phyloP scores from a whole-genome alignment of 345 rosid genomes.

The Citrus reticulata region DNA sequence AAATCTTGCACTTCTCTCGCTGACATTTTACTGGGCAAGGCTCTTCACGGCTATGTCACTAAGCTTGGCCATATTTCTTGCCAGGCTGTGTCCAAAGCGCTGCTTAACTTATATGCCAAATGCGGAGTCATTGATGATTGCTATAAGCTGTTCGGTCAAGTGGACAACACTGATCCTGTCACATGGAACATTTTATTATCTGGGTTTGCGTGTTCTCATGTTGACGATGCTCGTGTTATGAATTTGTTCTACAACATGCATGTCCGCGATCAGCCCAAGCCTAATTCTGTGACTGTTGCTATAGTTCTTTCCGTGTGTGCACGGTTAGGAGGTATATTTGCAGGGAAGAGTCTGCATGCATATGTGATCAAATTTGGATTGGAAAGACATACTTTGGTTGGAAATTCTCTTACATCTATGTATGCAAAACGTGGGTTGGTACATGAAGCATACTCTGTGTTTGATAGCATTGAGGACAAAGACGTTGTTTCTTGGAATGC shows the following conservation, averaged over 20 bases:
- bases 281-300: slow-evolving; percentile 58
- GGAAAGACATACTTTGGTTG: slow-evolving; percentile 57
- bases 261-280: slow-evolving; percentile 37
- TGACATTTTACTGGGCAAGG: slow-evolving; percentile 42
- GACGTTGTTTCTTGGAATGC: slow-evolving; percentile 94
- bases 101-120: slow-evolving; percentile 80
- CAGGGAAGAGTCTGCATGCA: slow-evolving; percentile 55
- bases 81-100: slow-evolving; percentile 53
- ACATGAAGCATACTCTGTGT: slow-evolving; percentile 50
- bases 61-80: slow-evolving; percentile 56
- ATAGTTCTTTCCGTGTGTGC: slow-evolving; percentile 68
- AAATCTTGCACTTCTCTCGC: slow-evolving; percentile 57
- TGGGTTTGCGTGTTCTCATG: slow-evolving; percentile 50
- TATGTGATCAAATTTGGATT: slow-evolving; percentile 54
- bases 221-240: slow-evolving; percentile 41
- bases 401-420: slow-evolving; percentile 76
- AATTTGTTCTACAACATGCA: slow-evolving; percentile 51
- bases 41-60: slow-evolving; percentile 40
- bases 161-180: slow-evolving; percentile 53
- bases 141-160: slow-evolving; percentile 48
- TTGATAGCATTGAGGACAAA: slow-evolving; percentile 49
- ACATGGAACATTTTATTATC: slow-evolving; percentile 77
- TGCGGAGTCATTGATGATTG: slow-evolving; percentile 55
- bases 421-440: slow-evolving; percentile 69
- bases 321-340: slow-evolving; percentile 44